Conservation (phyloP, 805 yeast genomes). For the Debaryomyces hansenii region DNA sequence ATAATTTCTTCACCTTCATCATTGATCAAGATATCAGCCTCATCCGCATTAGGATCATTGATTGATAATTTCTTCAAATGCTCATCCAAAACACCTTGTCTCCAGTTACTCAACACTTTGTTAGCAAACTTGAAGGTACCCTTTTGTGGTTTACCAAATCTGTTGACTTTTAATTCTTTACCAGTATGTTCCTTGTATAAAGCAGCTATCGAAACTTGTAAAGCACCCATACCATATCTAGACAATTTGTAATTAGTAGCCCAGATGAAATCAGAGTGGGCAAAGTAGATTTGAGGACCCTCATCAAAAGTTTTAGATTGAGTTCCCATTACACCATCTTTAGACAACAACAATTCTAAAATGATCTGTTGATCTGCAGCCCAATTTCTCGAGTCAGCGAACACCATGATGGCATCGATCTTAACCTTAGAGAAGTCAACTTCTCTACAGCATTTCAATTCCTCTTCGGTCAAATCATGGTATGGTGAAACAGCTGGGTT, state of each 20-base stretch:
- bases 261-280: constrained; percentile 92
- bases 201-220: constrained; percentile 85
- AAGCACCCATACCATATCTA: constrained; percentile 93
- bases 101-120: constrained; percentile 74
- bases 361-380: constrained; percentile 92
- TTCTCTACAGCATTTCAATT: constrained; percentile 50
- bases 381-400: constrained; percentile 92
- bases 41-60: constrained; percentile 42
- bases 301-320: constrained; percentile 66
- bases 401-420: constrained; percentile 82
- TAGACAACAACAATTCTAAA: constrained; percentile 72
- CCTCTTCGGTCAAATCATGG: constrained; percentile 75
- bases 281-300: constrained; percentile 82
- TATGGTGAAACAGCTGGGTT: constrained; percentile 85
- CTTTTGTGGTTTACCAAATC: constrained; percentile 88
- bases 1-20: constrained; percentile 46
- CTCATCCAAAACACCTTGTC: constrained; percentile 72
- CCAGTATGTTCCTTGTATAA: constrained; percentile 84
- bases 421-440: constrained; percentile 65
- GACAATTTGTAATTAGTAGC: constrained; percentile 81
- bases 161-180: constrained; percentile 69
- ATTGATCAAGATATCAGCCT: constrained; percentile 43
- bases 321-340: constrained; percentile 85
- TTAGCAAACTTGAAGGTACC: constrained; percentile 85
- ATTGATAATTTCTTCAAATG: constrained; percentile 58